phyloP scores from a whole-genome alignment of 441 rosid genomes.

The Mallotus repandus region DNA sequence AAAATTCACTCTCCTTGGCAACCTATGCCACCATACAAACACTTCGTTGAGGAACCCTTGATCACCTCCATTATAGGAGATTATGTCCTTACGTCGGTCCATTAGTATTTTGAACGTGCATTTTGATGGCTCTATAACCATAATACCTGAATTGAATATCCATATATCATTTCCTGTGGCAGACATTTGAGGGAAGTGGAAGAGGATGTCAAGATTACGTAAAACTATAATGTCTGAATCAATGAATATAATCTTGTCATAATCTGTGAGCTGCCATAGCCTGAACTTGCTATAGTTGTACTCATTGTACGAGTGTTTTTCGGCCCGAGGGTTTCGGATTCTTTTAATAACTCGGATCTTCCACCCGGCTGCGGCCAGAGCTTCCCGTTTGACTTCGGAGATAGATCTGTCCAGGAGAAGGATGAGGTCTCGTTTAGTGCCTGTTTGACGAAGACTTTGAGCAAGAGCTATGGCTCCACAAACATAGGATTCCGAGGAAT shows the following conservation, averaged over 20 bases:
- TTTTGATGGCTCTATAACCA: conserved; percentile 94
- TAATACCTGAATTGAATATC: conserved; percentile 83
- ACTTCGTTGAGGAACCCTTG: conserved; percentile 87
- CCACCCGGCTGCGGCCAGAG: conserved; percentile 80
- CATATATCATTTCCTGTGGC: conserved; percentile 85
- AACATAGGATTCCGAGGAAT: conserved; percentile 81
- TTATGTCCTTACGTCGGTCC: conserved; percentile 53
- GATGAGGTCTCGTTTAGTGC: conserved; percentile 79
- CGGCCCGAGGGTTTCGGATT: conserved; percentile 78
- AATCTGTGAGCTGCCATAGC: conserved; percentile 84
- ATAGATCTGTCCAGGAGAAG: conserved; percentile 77
- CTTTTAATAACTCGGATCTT: conserved; percentile 55
- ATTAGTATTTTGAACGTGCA: conserved; percentile 70
- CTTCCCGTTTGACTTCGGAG: conserved; percentile 54
- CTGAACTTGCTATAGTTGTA: conserved; percentile 91
- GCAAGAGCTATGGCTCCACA: conserved; percentile 91
- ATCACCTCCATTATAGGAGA: conserved; percentile 97
- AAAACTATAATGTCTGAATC: conserved; percentile 81
- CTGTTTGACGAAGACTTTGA: conserved; percentile 74
- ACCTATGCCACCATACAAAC: conserved; percentile 89
- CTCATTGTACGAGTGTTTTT: conserved; percentile 67
- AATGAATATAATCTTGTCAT: conserved; percentile 76
- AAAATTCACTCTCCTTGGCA: conserved; percentile 77
- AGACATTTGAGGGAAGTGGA: conserved; percentile 80
- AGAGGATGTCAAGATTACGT: conserved; percentile 68